phyloP scores from a whole-genome alignment of 2,329 filamentous ascomycete species.

The Aspergillus awamori region DNA sequence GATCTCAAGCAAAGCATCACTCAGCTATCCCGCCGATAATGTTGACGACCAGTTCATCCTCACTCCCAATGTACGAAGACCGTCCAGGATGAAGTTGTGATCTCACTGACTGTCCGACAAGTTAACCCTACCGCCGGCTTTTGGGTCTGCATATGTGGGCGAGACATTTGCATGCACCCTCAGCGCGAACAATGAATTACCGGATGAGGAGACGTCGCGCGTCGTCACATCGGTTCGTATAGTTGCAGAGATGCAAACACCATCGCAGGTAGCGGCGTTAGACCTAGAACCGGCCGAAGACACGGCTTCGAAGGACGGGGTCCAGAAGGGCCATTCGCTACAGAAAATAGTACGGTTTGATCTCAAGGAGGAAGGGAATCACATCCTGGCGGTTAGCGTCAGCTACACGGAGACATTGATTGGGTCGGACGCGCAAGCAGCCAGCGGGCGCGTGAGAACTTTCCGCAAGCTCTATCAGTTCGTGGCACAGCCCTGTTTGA shows the following conservation, averaged over 20 bases:
- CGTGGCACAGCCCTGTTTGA: constrained; percentile 83
- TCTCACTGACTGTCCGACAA: constrained; percentile 27
- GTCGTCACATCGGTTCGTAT: constrained; percentile 76
- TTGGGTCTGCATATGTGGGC: constrained; percentile 93
- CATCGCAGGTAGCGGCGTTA: constrained; percentile 71
- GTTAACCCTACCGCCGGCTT: constrained; percentile 84
- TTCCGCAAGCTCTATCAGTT: constrained; percentile 98
- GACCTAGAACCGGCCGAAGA: constrained; percentile 55
- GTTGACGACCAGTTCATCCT: constrained; percentile 58
- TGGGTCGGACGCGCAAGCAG: constrained; percentile 48
- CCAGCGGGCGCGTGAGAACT: constrained; percentile 70
- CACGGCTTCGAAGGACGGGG: constrained; percentile 42
- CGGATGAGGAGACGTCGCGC: constrained; percentile 41
- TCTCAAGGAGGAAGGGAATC: constrained; percentile 89
- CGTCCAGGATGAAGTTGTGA: neutral
- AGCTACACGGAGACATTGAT: constrained; percentile 85
- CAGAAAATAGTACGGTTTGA: constrained; percentile 85
- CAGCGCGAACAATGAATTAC: constrained; percentile 88
- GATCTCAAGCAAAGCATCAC: constrained; percentile 65
- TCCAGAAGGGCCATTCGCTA: constrained; percentile 62
- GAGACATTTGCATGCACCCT: constrained; percentile 94
- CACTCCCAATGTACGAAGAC: constrained; percentile 52
- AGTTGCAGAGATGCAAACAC: constrained; percentile 93
- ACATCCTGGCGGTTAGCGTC: constrained; percentile 90
- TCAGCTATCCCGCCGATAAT: constrained; percentile 67